Base-by-base conservation (phyloP, 1,284 basidiomycete species). In the Ustilago loliicola region DNA sequence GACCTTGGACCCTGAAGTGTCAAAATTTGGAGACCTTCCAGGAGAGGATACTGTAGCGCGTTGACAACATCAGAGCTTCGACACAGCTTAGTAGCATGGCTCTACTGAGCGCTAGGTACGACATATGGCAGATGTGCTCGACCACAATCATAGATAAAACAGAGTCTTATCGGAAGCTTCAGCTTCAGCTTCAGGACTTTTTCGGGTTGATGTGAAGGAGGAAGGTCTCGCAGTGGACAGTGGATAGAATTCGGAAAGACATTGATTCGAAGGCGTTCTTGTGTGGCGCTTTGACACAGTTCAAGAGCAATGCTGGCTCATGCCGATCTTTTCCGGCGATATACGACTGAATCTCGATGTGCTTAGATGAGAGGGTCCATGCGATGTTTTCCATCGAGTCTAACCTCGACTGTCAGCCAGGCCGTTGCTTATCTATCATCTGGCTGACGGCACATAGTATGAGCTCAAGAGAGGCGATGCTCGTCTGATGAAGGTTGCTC, bases 1-100 rank as follows among this genome's bases (percentile, higher is more conserved):
- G 36, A 29, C 60, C 48, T 56, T 63, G 61, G 53, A 63, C 61
- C 61, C 61, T 63, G 53, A 63, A 63, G 23, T 63, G 61, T 63
- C 61, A 63, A 63, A 48, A 25, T 17, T 19, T 29, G 32, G 17
- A 60, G n/a, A 30, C 25, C 9, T 17, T 29, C 40, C 1, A 3
- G 23, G 15, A 57, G 9, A 8, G 47, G 36, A 21, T 53, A 29
- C 30, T 17, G 51, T 15, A 53, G 17, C 29, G 27, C 15, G 5
- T n/a, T 32, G 29, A 11, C 48, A 51, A 17, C 48, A 29, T 30
- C 25, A 51, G 10, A 7, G 7, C n/a, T 25, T 25, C 47, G 23
- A 50, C 21, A 40, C 17, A 13, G 15, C 15, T 40, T 19, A 40
- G 17, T 19, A 40, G 32, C 32, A 6, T 40, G 38, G 38, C 38